Percentiles rank a stretch among this genome's conserved stretches.
Conservation (phyloP, 768 basidiomycete genomes). For the Suillus discolor region DNA sequence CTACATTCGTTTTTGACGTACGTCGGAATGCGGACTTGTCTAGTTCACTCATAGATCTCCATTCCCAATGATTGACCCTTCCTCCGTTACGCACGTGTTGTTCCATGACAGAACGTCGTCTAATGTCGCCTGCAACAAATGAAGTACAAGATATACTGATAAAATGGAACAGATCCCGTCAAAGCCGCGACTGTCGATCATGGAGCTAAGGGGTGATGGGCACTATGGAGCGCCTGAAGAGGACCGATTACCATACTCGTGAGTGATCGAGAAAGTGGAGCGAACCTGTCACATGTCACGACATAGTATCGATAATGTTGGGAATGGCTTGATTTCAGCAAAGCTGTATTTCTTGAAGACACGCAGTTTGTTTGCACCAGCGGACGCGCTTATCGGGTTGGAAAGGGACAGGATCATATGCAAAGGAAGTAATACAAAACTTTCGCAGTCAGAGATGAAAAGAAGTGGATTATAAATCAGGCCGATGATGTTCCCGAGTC, state of each 20-base stretch:
- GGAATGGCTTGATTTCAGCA: not conserved
- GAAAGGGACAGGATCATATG: conserved; percentile 30
- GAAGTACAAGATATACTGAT: conserved; percentile 20
- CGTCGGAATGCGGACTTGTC: conserved; percentile 43
- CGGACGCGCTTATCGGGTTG: not conserved
- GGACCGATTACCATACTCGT: conserved; percentile 4
- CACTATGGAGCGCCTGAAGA: conserved; percentile 43
- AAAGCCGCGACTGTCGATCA: conserved; percentile 62
- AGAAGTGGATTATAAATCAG: conserved; percentile 27
- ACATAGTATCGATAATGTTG: conserved; percentile 46
- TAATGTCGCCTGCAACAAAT: not conserved
- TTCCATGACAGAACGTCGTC: not conserved
- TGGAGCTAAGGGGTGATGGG: conserved; percentile 57
- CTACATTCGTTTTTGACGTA: conserved; percentile 20
- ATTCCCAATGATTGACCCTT: conserved; percentile 16
- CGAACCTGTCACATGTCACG: conserved; percentile 47
- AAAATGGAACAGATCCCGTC: conserved; percentile 79
- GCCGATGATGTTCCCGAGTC: conserved; percentile 37
- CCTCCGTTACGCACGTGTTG: not conserved
- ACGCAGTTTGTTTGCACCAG: conserved; percentile 23
- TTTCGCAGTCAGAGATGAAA: conserved; percentile 27
- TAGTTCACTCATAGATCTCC: conserved; percentile 50
- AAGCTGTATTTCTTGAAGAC: not conserved
- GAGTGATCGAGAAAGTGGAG: not conserved
- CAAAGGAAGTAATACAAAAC: conserved; percentile 35